Percentiles rank a stretch among this genome's conserved stretches.
Conservation (phyloP, 148 eudicot genomes). For the Heliosperma pusillum region DNA sequence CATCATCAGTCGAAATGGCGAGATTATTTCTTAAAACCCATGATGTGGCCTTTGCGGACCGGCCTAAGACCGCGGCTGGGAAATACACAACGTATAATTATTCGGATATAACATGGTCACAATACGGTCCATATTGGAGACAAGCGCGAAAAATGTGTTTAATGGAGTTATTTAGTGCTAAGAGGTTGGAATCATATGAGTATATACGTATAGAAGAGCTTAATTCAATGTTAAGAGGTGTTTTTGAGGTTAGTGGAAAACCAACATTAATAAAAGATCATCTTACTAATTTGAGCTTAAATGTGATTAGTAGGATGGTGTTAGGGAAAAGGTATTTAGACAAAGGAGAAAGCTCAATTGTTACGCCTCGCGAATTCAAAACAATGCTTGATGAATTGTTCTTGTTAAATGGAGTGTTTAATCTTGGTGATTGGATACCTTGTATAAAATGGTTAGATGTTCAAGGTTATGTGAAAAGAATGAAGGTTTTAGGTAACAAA, state of each 20-base stretch:
- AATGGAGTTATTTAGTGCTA: slow-evolving; percentile 72
- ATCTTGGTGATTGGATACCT: slow-evolving; percentile 81
- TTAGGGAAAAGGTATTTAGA: slow-evolving; percentile 65
- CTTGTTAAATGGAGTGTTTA: slow-evolving; percentile 75
- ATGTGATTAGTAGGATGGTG: slow-evolving; percentile 88
- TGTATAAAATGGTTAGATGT: slow-evolving; percentile 64
- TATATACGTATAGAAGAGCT: slow-evolving; percentile 73
- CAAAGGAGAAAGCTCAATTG: slow-evolving; percentile 22
- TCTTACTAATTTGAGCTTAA: slow-evolving; percentile 60
- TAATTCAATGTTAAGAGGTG: slow-evolving; percentile 29
- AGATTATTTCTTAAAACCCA: slow-evolving; percentile 56
- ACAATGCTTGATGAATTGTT: slow-evolving; percentile 85
- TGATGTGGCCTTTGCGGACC: slow-evolving; percentile 51
- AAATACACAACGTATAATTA: slow-evolving; percentile 84
- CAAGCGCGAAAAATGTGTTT: slow-evolving; percentile 82
- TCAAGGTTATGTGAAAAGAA: slow-evolving; percentile 91
- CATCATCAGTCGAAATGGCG: slow-evolving; percentile 72
- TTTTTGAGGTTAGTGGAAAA: slow-evolving; percentile 24
- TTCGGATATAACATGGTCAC: slow-evolving; percentile 90
- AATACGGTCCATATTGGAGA: slow-evolving; percentile 88
- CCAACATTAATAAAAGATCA: slow-evolving; percentile 47
- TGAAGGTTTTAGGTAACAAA: slow-evolving; percentile 74
- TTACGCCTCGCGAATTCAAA: slow-evolving; percentile 71
- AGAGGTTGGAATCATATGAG: slow-evolving; percentile 72
- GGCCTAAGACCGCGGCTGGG: slow-evolving; percentile 86